These are phyloP conservation scores for Hordeum marinum DNA, from an alignment of 176 grass and related monocot species.

Conservation along the genomic window DNA sequence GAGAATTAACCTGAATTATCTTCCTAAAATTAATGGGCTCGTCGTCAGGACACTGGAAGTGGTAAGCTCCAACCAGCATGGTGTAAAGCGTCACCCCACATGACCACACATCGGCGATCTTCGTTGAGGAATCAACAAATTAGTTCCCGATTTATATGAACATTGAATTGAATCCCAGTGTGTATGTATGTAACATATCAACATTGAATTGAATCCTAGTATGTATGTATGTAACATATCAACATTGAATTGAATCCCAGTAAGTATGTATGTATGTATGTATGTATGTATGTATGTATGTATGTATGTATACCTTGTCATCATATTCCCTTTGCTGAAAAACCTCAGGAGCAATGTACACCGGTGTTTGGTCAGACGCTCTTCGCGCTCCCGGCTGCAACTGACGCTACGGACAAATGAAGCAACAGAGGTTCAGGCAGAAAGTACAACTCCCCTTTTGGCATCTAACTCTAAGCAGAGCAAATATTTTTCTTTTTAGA, in stretches of 20 bases:
- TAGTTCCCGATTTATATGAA: not conserved
- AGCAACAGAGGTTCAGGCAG: not conserved
- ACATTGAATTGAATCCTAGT: not conserved
- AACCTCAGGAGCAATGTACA: slow-evolving; percentile 80
- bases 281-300: not conserved
- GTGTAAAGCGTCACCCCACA: slow-evolving; percentile 88
- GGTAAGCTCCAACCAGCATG: slow-evolving; percentile 90
- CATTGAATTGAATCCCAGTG: not conserved
- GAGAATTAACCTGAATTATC: slow-evolving; percentile 60
- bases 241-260: not conserved
- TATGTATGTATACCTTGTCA: slow-evolving; percentile 46
- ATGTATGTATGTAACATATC: not conserved
- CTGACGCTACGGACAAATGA: slow-evolving; percentile 28
- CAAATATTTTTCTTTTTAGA: too few relatives aligned
- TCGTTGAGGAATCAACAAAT: slow-evolving; percentile 3
- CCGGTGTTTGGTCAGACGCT: slow-evolving; percentile 63
- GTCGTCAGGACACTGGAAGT: slow-evolving; percentile 72
- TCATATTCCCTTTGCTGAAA: slow-evolving; percentile 73
- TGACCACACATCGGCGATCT: slow-evolving; percentile 95
- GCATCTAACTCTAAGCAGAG: not conserved
- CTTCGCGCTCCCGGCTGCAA: slow-evolving; percentile 41
- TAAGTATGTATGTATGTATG: not conserved
- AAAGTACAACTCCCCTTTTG: not conserved
- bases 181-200: not conserved
- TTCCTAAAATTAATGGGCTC: slow-evolving; percentile 84